Evolutionary conservation across 176 grass and related monocot species (phyloP), one percentile per base, ranked within the genome.

Genomic region (Rhynchospora breviuscula): DNA sequence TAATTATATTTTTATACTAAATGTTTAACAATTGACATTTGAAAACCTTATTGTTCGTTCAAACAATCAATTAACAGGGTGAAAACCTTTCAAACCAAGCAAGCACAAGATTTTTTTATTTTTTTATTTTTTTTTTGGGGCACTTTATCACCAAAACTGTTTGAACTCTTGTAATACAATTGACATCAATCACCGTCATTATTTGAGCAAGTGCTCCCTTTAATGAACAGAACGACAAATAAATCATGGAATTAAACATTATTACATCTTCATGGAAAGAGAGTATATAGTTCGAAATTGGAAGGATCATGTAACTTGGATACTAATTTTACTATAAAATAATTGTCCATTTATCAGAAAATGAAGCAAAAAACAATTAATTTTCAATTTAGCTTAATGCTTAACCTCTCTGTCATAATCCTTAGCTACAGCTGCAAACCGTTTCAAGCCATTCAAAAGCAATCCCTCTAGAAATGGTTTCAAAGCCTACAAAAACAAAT

Each of bases 381-480:
- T 26, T 54, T 77, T 17, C 12, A 56, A 56, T 49, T 29, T 77
- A 46, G 6, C 26, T 97, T 74, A 92, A 54, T 64, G 56, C 69
- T 81, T 80, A 31, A 88, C 88, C 85, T 92, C 92, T 83, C 18
- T 88, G 60, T 91, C 19, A 18, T 88, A 90, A 44, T 99, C 83
- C 75, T 85, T 99, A 0, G 89, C 96, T 77, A 69, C 90, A 0
- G 53, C 25, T 3, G 88, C 91, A 63, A 99, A 99, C 72, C 66
- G 40, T 81, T 95, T 79, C 62, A 99, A 81, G 52, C 96, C 93
- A 23, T 89, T 90, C 40, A 70, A 63, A 79, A 99, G 93, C 52
- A 99, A 81, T 1, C 91, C 85, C 88, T 99, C 96, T 23, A 95
- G 61, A 85, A 99, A 95, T 25, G 96, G 96, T 86, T 93, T 99